Evolutionary conservation across 495 filamentous ascomycete genomes (phyloP).

Genomic region (Penicillium parvum): DNA sequence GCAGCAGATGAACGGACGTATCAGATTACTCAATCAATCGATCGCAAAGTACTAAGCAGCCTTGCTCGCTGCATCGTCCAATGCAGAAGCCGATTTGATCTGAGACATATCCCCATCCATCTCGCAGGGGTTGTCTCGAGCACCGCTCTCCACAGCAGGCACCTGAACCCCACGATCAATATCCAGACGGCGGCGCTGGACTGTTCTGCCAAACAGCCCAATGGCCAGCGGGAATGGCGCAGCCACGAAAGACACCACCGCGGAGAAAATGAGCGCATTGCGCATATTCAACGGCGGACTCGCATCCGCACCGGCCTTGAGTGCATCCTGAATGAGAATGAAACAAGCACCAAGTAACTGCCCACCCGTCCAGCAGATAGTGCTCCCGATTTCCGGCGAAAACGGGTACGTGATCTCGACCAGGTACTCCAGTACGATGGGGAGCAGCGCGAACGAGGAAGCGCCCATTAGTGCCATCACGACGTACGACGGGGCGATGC

Average conservation of each 20-base stretch:
- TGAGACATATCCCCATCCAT: conserved; percentile 1
- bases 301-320: conserved; percentile 57
- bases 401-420: conserved; percentile 84
- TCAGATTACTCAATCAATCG: not conserved
- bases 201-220: conserved; percentile 58
- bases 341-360: conserved; percentile 70
- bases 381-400: conserved; percentile 79
- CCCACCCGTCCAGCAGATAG: conserved; percentile 78
- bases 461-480: conserved; percentile 70
- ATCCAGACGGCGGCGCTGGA: conserved; percentile 53
- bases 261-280: conserved; percentile 71
- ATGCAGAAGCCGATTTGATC: not conserved
- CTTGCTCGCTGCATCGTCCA: not conserved
- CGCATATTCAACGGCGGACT: conserved; percentile 66
- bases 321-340: conserved; percentile 72
- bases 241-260: conserved; percentile 60
- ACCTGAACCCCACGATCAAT: conserved; percentile 43
- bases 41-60: not conserved
- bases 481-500: conserved; percentile 65
- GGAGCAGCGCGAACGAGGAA: conserved; percentile 72
- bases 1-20: not conserved
- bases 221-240: conserved; percentile 64
- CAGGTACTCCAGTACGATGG: conserved; percentile 79
- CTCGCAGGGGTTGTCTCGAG: not conserved
- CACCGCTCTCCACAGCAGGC: conserved; percentile 4